A percentile compares a stretch with the other conserved stretches of the same genome.
Evolutionary conservation across 805 yeast genomes (phyloP).

Genomic region (Pichia cabralensis): DNA sequence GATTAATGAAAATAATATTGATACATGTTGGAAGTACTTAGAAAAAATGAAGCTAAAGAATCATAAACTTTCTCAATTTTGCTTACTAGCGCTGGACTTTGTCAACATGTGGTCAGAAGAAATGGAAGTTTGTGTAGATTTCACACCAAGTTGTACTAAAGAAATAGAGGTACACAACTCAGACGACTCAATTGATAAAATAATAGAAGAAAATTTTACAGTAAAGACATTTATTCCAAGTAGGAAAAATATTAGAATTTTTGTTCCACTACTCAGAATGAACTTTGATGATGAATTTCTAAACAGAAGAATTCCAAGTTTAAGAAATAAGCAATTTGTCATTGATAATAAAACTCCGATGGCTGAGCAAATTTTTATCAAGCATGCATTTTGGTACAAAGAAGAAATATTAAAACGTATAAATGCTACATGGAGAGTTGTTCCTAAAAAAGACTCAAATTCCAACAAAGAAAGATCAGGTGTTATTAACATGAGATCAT

Average conservation of each 20-base stretch:
- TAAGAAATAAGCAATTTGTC: slow-evolving; percentile 61
- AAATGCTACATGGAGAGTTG: slow-evolving; percentile 54
- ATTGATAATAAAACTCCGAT: slow-evolving; percentile 43
- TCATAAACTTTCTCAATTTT: slow-evolving; percentile 40
- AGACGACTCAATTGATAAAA: slow-evolving; percentile 8
- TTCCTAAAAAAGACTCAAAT: slow-evolving; percentile 19
- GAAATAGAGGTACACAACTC: slow-evolving; percentile 13
- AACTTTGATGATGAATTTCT: slow-evolving; percentile 33
- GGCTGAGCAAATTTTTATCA: slow-evolving; percentile 46
- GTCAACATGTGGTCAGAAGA: slow-evolving; percentile 72
- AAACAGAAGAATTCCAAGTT: slow-evolving; percentile 55
- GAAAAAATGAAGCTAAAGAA: slow-evolving; percentile 22
- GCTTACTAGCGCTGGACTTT: slow-evolving; percentile 62
- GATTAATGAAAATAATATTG: slow-evolving; percentile 18
- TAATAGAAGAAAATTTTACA: slow-evolving; percentile 12
- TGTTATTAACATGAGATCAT: slow-evolving; percentile 52
- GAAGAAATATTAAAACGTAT: slow-evolving; percentile 50
- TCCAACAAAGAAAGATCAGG: slow-evolving; percentile 36
- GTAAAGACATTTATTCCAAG: slow-evolving; percentile 15
- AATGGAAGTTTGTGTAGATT: slow-evolving; percentile 28
- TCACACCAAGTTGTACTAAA: slow-evolving; percentile 19
- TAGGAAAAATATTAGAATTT: slow-evolving; percentile 36
- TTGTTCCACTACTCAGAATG: slow-evolving; percentile 61
- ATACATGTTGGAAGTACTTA: slow-evolving; percentile 25
- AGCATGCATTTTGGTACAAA: slow-evolving; percentile 75